Evolutionary conservation across 1,284 basidiomycete species (phyloP).

Genomic region (Malassezia furfur): DNA sequence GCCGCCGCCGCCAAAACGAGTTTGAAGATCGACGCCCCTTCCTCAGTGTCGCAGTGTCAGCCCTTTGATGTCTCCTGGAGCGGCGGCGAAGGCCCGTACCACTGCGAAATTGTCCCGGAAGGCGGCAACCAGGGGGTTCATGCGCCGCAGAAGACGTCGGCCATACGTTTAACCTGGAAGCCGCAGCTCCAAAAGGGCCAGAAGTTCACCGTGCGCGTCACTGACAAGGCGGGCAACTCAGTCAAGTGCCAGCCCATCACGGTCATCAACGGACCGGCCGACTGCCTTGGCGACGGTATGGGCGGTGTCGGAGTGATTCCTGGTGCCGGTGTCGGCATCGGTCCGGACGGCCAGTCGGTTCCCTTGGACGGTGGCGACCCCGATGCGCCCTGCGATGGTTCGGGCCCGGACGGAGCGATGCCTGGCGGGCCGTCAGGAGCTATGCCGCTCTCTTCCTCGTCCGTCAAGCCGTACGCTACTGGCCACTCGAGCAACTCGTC

Average conservation of each 20-base stretch:
- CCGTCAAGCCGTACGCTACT: too few relatives aligned
- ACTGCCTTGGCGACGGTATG: not conserved
- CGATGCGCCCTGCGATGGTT: not conserved
- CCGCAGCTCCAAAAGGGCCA: slow-evolving; percentile 15
- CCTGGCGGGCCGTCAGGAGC: too few relatives aligned
- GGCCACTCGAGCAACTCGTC: too few relatives aligned
- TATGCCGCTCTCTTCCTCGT: too few relatives aligned
- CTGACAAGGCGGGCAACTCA: slow-evolving; percentile 16
- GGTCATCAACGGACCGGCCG: not conserved
- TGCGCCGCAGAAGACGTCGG: too few relatives aligned
- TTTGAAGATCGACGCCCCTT: slow-evolving; percentile 20
- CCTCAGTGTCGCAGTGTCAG: slow-evolving; percentile 19
- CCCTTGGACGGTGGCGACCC: not conserved
- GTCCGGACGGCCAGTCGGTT: not conserved
- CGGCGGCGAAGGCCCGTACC: slow-evolving; percentile 21
- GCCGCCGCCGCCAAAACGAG: slow-evolving; percentile 7
- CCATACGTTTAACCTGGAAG: slow-evolving; percentile 8
- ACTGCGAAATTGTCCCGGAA: slow-evolving; percentile 7
- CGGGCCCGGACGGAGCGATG: too few relatives aligned
- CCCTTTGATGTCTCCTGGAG: slow-evolving; percentile 19
- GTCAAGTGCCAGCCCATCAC: not conserved
- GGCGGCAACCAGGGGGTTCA: slow-evolving; percentile 1
- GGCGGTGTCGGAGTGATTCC: not conserved
- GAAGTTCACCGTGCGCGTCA: slow-evolving; percentile 18
- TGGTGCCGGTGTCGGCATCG: not conserved